Base-by-base conservation (phyloP, 2,329 filamentous ascomycete species). In the Cladophialophora psammophila region DNA sequence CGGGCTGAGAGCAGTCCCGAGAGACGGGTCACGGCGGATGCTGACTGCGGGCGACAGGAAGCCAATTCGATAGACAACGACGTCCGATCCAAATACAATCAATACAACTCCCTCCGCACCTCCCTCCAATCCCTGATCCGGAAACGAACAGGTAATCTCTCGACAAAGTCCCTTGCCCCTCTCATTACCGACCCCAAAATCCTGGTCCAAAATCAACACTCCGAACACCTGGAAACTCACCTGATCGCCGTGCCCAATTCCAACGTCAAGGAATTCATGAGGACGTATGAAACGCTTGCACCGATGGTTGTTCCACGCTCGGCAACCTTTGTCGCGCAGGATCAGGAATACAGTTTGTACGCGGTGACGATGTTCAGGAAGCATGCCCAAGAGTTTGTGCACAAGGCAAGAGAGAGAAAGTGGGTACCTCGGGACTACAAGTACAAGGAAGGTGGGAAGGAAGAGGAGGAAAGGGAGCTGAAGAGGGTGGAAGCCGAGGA, bases 401-500 rank as follows among this genome's bases (percentile, higher is more conserved):
- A 95, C 79, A 97, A 97, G 81, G 93, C 90, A 76, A 87, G 95
- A 71, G 95, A 98, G 78, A 89, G 92, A 75, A 93, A 95, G 77
- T 99, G 94, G 93, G 94, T 92, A 48, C 95, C 95, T 1, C 88
- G 95, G 68, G 94, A 97, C 75, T 97, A 94, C 84, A 95, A 94
- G 80, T 92, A 96, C 78, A 90, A 93, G 63, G 91, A 96, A 77
- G 94, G 94, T 31, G 93, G 93, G 12, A 90, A 88, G 75, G 94
- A 97, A 77, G 91, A 94, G 76, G 95, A 99, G 80, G 88, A 91
- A 76, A 90, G 88, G 74, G 94, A 99, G 82, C 85, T 97, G 35
- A 91, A 94, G 73, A 88, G 90, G 67, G 87, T 96, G 57, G 87
- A 88, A 65, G 90, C 88, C 72, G 93, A 98, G 77, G 94, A 97